A percentile compares a stretch with the other conserved stretches of the same genome.
Evolutionary conservation across 2,329 filamentous ascomycete genomes (phyloP).

Genomic region (Paecilomyces dactylethromorphus): DNA sequence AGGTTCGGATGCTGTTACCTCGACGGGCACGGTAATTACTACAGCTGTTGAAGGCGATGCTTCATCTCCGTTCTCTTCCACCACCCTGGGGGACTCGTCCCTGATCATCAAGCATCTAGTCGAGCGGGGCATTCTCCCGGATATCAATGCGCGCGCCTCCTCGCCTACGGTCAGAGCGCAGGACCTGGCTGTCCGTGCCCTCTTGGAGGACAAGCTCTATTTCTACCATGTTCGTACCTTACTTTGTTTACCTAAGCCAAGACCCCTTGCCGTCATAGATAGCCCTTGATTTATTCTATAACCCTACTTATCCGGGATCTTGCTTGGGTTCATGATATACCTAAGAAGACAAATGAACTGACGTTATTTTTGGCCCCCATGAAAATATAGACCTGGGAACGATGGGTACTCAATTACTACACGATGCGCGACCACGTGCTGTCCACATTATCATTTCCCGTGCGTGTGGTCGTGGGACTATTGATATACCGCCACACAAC

Average conservation of each 20-base stretch:
- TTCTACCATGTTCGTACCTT: constrained; percentile 46
- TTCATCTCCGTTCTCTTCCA: not conserved
- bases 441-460: constrained; percentile 44
- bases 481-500: constrained; percentile 41
- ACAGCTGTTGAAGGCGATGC: constrained; percentile 3
- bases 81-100: constrained; percentile 44
- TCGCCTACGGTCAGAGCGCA: constrained; percentile 32
- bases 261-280: not conserved
- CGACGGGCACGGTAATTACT: not conserved
- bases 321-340: not conserved
- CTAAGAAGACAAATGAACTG: constrained; percentile 1
- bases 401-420: constrained; percentile 56
- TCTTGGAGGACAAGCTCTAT: constrained; percentile 56
- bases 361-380: not conserved
- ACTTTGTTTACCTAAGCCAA: not conserved
- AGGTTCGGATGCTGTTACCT: not conserved
- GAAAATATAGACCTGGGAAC: constrained; percentile 40
- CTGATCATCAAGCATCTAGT: constrained; percentile 48
- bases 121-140: constrained; percentile 34
- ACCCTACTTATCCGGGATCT: not conserved
- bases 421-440: constrained; percentile 50
- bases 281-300: not conserved
- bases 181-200: constrained; percentile 47
- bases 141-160: constrained; percentile 43
- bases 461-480: constrained; percentile 46